Conservation (phyloP, 2,329 filamentous ascomycete species). For the Beauveria asiatica region DNA sequence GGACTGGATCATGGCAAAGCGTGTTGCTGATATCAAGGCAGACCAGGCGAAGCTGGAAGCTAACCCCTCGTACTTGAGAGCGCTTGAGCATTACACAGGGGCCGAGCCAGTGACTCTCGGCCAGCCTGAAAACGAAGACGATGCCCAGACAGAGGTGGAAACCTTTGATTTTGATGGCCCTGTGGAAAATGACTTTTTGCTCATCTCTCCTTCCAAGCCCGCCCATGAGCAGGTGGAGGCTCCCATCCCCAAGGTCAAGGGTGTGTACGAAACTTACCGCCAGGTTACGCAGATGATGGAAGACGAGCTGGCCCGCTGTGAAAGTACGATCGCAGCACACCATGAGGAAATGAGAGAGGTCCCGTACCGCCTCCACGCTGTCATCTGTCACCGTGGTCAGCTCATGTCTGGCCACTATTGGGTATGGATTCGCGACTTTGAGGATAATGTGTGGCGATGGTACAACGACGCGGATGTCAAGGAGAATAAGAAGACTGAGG, state of each 20-base stretch:
- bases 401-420: constrained; percentile 82
- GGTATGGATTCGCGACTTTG: constrained; percentile 92
- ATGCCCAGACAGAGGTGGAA: constrained; percentile 16
- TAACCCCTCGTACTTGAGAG: constrained; percentile 19
- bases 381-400: constrained; percentile 80
- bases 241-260: constrained; percentile 11
- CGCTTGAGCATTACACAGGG: constrained; percentile 19
- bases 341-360: constrained; percentile 49
- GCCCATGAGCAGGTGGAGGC: neutral
- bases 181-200: constrained; percentile 27
- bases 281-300: constrained; percentile 36
- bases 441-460: constrained; percentile 72
- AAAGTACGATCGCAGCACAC: constrained; percentile 20
- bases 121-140: constrained; percentile 3
- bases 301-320: constrained; percentile 28
- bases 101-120: neutral
- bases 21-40: constrained; percentile 48
- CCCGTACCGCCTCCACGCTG: constrained; percentile 77
- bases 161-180: constrained; percentile 31
- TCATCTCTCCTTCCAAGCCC: constrained; percentile 17
- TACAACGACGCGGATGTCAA: constrained; percentile 87
- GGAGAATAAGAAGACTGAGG: constrained; percentile 53
- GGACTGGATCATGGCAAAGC: constrained; percentile 66
- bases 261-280: constrained; percentile 17
- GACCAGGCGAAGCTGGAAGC: constrained; percentile 20